Evolutionary conservation across 805 yeast genomes (phyloP), one percentile per base, ranked within the genome.

Genomic region (Teunomyces atbi): DNA sequence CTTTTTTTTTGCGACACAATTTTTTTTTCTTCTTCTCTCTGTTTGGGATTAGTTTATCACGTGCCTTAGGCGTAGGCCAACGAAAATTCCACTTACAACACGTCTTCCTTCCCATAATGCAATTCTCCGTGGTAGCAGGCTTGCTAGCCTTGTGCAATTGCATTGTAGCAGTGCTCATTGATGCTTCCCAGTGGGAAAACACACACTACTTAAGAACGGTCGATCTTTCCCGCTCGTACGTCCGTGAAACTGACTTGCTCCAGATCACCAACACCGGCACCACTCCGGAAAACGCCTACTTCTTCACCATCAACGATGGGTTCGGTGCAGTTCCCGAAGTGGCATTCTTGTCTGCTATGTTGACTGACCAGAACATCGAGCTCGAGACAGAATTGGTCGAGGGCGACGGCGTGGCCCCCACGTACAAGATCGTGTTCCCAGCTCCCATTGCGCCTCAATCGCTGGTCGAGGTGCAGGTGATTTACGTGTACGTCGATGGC

Each of bases 401-500:
- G 30, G 48, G 30, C 6, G 23, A 44, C 23, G 16, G 26, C 29
- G 15, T 18, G 2, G 34, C 44, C 16, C 28, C 45, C 36, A 35
- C 54, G 28, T 83, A 78, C 62, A 64, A 68, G 47, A 50, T 89
- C 26, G 62, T 59, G 29, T 68, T 90, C 42, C 86, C 88, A 10
- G 71, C 72, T 38, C 86, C 94, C 33, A 68, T 91, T 45, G 77
- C 84, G 7, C 87, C 95, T 21, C 79, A 81, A 29, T 75, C 82
- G 19, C 65, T 67, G 27, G 62, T 74, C 39, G 69, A 74, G 30
- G 58, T 92, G 38, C 65, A 68, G 32, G 66, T 84, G 13, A 72
- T 79, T 27, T 65, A 74, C 49, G 77, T 80, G 2, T 68, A 77
- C 46, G 72, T 79, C 27, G 70, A 74, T 47, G 61, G 68, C 29